Base-by-base conservation (phyloP, 257 asterid genomes). In the Haberlea rhodopensis region DNA sequence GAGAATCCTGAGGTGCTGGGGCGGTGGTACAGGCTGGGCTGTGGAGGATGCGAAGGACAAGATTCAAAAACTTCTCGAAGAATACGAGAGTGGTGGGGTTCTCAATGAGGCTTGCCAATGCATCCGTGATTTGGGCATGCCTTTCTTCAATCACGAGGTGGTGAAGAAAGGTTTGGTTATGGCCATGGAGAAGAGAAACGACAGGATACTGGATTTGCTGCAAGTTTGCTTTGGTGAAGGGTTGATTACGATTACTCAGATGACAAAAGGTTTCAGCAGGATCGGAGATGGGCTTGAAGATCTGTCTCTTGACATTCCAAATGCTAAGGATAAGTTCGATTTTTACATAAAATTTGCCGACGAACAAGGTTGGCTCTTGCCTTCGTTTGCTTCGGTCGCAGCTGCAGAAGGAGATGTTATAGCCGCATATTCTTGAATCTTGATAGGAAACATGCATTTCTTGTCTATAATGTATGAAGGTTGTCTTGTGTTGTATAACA, bases 161-260 rank as follows among this genome's bases (percentile, higher is more conserved):
- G 99, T 92, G 84, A 92, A 92, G 85, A 92, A 79, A 57, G 96
- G 96, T 18, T 63, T 92, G 67, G 97, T 92, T 21, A 92, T 92
- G 99, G 99, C 97, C 0, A 92, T 92, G 99, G 99, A 92, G 87
- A 89, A 92, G 97, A 92, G 87, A 63, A 92, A 89, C 22, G 96
- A 92, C 49, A 72, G 94, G 80, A 84, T 92, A 84, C 88, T 92
- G 73, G 83, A 78, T 31, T 56, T 92, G 80, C 87, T 92, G 62
- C 82, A 80, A 15, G 97, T 78, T 61, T 87, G 97, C 76, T 92
- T 81, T 61, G 68, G 77, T 3, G 97, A 92, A 78, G 98, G 97
- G 62, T 57, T 92, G 83, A 92, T 92, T n/a, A 92, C 99, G 5
- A 86, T 75, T 62, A 92, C 87, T 63, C 99, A 92, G 88, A 89